phyloP scores from a whole-genome alignment of 345 rosid species.

The Hypericum perforatum region DNA sequence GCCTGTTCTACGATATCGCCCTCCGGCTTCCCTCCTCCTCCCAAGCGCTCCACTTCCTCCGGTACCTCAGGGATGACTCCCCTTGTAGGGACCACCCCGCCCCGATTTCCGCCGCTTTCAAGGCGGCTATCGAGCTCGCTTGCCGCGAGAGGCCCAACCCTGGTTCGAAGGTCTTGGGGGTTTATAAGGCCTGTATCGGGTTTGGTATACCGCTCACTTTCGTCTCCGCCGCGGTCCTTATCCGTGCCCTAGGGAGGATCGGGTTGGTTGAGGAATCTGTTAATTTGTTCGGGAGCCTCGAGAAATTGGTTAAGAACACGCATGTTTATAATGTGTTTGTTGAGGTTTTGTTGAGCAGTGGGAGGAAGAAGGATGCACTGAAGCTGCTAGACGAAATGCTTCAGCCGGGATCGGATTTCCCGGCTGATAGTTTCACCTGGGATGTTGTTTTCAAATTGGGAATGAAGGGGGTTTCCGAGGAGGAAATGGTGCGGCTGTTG shows the following conservation, averaged over 20 bases:
- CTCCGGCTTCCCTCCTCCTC: no score
- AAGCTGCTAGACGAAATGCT: conserved; percentile 92
- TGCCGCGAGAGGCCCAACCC: conserved; percentile 28
- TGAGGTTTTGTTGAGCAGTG: conserved; percentile 19
- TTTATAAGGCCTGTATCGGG: conserved; percentile 42
- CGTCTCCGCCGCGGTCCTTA: conserved; percentile 35
- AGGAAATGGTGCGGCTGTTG: conserved; percentile 33
- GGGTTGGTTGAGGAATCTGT: conserved; percentile 37
- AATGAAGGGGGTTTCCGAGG: conserved; percentile 25
- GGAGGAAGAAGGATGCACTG: conserved; percentile 40
- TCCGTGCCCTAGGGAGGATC: conserved; percentile 39
- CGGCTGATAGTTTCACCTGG: conserved; percentile 37
- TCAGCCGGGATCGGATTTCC: conserved; percentile 19
- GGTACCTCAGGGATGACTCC: conserved; percentile 30
- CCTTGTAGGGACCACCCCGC: conserved; percentile 16
- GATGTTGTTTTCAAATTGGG: conserved; percentile 34
- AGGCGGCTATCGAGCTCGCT: conserved; percentile 48
- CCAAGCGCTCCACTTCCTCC: conserved; percentile 34
- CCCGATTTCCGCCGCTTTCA: conserved; percentile 38
- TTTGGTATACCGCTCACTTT: conserved; percentile 35
- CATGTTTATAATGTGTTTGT: conserved; percentile 37
- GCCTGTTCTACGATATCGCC: no score
- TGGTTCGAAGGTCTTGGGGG: conserved; percentile 23
- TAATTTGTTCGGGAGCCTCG: conserved; percentile 35
- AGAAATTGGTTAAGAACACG: conserved; percentile 24